Percentiles rank a stretch among this genome's conserved stretches.
Evolutionary conservation across 805 yeast species (phyloP).

Genomic region (Barnettozyma wickerhamii): DNA sequence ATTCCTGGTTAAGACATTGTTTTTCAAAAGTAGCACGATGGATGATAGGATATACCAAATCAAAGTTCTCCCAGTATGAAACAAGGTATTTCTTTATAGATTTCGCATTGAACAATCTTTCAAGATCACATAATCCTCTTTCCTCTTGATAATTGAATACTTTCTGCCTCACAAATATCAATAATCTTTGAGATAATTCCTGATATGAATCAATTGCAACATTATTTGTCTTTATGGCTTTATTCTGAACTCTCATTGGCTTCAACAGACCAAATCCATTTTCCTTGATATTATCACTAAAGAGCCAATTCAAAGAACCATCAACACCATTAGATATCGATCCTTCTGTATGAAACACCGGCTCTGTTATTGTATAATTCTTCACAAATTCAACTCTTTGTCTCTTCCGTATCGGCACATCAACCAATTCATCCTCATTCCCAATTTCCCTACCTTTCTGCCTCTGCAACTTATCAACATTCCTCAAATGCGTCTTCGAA

Average conservation of each 20-base stretch:
- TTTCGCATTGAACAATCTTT: conserved; percentile 2
- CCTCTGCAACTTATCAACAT: background rate
- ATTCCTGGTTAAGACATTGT: background rate
- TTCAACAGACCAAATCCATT: background rate
- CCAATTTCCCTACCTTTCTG: background rate
- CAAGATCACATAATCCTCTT: background rate
- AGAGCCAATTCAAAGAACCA: background rate
- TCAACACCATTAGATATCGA: background rate
- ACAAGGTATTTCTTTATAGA: conserved; percentile 20
- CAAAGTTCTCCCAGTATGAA: conserved; percentile 34
- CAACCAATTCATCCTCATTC: background rate
- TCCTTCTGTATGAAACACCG: background rate
- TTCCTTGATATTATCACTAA: background rate
- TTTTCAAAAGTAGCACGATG: conserved; percentile 29
- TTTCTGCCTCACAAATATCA: background rate
- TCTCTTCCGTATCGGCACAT: background rate
- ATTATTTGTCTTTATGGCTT: no score
- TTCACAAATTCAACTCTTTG: background rate
- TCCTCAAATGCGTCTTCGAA: conserved; percentile 21
- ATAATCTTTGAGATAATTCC: background rate
- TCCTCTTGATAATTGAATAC: background rate
- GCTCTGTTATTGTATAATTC: background rate
- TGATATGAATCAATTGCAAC: conserved; percentile 3
- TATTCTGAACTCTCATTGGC: background rate
- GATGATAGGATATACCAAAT: conserved; percentile 35